Percentiles rank a stretch among this genome's conserved stretches.
Conservation (phyloP, 2,329 filamentous ascomycete species). For the Claviceps lovelessii region DNA sequence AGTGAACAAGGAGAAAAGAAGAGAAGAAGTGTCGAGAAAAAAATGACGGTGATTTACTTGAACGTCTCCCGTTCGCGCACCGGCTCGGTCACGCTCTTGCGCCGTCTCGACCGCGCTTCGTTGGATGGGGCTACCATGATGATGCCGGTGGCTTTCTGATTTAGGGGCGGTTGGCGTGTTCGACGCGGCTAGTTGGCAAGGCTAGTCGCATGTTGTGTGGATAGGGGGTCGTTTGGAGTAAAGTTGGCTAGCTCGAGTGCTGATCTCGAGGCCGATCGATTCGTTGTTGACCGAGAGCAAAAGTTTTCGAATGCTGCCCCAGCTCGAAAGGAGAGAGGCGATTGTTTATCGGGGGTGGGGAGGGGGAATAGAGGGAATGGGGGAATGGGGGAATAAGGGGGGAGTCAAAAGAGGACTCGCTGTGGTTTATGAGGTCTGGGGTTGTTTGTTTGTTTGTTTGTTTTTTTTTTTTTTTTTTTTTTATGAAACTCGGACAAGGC, state of each 20-base stretch:
- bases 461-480: neutral
- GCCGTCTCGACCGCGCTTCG: neutral
- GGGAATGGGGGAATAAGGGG: no score
- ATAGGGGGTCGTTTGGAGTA: neutral
- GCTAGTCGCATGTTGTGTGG: neutral
- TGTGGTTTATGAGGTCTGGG: neutral
- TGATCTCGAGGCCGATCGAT: neutral
- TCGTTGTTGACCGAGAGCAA: neutral
- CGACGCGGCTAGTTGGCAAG: neutral
- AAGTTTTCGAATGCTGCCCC: neutral
- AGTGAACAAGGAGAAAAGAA: no score
- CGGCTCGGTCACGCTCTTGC: neutral
- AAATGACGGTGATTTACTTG: slow-evolving; percentile 7
- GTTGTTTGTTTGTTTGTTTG: no score
- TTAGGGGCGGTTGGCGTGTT: neutral
- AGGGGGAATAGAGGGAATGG: no score
- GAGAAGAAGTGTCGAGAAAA: neutral
- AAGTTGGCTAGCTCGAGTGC: neutral
- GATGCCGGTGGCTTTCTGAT: neutral
- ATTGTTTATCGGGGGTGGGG: no score
- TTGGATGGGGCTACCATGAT: neutral
- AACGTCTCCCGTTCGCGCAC: slow-evolving; percentile 2
- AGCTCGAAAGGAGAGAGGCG: neutral
- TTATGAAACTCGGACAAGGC: no score
- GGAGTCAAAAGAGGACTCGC: neutral